Conservation (phyloP, 2,329 filamentous ascomycete species). For the Ascosphaera apis region DNA sequence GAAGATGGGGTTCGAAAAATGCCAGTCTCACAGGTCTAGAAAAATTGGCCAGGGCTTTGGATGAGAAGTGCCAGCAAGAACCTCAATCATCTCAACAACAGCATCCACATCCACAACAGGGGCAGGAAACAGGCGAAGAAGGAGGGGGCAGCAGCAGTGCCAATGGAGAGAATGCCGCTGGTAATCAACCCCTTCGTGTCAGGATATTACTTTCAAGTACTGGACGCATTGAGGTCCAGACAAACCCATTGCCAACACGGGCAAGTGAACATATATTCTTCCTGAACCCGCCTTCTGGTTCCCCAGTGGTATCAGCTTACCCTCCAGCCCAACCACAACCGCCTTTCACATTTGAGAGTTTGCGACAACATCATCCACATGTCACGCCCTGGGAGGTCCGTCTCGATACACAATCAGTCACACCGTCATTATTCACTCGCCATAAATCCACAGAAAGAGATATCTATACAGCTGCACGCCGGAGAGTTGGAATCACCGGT, state of each 20-base stretch:
- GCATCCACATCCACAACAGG: constrained; percentile 13
- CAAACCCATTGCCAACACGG: constrained; percentile 18
- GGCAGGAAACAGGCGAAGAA: constrained; percentile 4
- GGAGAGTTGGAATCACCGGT: constrained; percentile 30
- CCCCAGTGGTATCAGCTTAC: constrained; percentile 8
- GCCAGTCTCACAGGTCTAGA: not conserved
- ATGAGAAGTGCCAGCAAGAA: constrained; percentile 8
- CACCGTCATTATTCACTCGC: constrained; percentile 43
- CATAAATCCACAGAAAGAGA: constrained; percentile 63
- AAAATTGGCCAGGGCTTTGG: constrained; percentile 3
- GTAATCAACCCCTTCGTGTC: not conserved
- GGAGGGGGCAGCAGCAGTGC: not conserved
- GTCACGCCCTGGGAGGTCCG: constrained; percentile 23
- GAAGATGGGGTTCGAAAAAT: not conserved
- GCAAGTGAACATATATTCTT: constrained; percentile 11
- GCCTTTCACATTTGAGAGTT: constrained; percentile 10
- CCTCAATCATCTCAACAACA: constrained; percentile 10
- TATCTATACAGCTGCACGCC: constrained; percentile 48
- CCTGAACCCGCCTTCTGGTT: constrained; percentile 12
- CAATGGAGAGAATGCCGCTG: not conserved
- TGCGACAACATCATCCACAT: constrained; percentile 1
- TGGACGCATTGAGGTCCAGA: constrained; percentile 6
- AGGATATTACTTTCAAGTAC: not conserved
- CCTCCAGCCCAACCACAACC: constrained; percentile 3
- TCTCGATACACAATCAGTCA: constrained; percentile 29